Evolutionary conservation across 2,329 filamentous ascomycete species (phyloP), one percentile per base, ranked within the genome.

Genomic region (Colletotrichum shisoi): DNA sequence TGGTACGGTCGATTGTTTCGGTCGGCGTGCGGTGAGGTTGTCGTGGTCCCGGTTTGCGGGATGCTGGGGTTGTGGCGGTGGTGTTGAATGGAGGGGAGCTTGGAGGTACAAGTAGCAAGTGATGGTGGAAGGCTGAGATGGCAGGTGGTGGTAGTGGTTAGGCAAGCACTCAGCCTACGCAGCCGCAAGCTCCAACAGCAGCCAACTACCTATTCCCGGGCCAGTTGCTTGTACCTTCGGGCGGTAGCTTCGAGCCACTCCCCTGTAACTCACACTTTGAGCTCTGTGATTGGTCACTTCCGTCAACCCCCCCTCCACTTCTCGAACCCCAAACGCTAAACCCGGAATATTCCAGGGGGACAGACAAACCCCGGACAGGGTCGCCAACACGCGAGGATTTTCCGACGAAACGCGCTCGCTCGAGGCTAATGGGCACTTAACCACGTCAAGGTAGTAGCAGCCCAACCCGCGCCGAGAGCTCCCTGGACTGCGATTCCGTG

Each of bases 161-260:
- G 77, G 77, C 78, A 80, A 79, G 75, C 77, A 79, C 69, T 71
- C 72, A 71, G 77, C 73, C 76, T 78, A 79, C 77, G 76, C 76
- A 78, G 74, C 72, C 63, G 57, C 61, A 66, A 67, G 62, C 54
- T 63, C 52, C 27, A n/a, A 37, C 34, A 17, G 39, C 39, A 54
- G 57, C 57, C 53, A 34, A 39, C 27, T 34, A 57, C 31, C 44
- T 58, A 57, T 15, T 12, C 21, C 54, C 24, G 40, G 51, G 51
- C 27, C 48, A 34, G 48, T 51, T 51, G 11, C 17, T 27, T 17
- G 40, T 42, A n/a, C 40, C 45, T 15, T 48, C 21, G 12, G 21
- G n/a, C 52, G 12, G 52, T 13, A 54, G 17, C 52, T 42, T 12
- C 3, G 51, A 48, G 11, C 15, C 54, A 17, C n/a, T 44, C 49